Evolutionary conservation across 208 protist species (phyloP), one percentile per base, ranked within the genome.

Genomic region (Entamoeba histolytica): DNA sequence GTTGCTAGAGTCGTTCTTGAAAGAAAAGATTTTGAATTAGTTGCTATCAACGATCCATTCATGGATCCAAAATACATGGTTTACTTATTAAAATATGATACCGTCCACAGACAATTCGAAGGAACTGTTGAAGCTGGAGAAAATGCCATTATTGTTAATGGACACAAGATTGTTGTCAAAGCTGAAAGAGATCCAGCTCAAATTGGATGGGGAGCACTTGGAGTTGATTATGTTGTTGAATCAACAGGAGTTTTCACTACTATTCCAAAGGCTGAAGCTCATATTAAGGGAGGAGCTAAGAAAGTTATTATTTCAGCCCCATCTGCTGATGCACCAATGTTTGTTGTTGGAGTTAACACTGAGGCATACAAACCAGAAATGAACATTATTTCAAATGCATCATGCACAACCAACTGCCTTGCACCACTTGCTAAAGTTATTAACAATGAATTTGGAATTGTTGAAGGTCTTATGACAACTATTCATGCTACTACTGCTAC

Each of bases 391-490:
- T 99, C 97, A 7, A 99, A 99, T 95, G 98, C 99, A 57, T 99
- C 98, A 61, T 99, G 99, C 97, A 99, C 99, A 92, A 99, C 98
- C 94, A 99, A 99, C 97, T 99, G 99, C 96, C 97, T 99, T 49
- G 98, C 98, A 5, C 98, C 99, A 73, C 93, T 99, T 35, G 98
- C 97, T 92, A 98, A 99, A 95, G 96, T 98, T 93, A 96, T 99
- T 92, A 95, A 99, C 94, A 97, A 99, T 51, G 96, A 97, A 91
- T 99, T 97, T 94, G 97, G 97, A 55, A 98, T 99, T 73, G 95
- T 94, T 49, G 93, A 96, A 92, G 96, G 96, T 61, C 94, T 99
- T 78, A 99, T 99, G 98, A 99, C 98, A 91, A 99, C 99, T 91
- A 97, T 99, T 92, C 99, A 99, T 96, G 97, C 99, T 31, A 97